Percentiles rank a stretch among this genome's conserved stretches.
phyloP scores from a whole-genome alignment of 257 asterid genomes.

The Solanum chmielewskii region DNA sequence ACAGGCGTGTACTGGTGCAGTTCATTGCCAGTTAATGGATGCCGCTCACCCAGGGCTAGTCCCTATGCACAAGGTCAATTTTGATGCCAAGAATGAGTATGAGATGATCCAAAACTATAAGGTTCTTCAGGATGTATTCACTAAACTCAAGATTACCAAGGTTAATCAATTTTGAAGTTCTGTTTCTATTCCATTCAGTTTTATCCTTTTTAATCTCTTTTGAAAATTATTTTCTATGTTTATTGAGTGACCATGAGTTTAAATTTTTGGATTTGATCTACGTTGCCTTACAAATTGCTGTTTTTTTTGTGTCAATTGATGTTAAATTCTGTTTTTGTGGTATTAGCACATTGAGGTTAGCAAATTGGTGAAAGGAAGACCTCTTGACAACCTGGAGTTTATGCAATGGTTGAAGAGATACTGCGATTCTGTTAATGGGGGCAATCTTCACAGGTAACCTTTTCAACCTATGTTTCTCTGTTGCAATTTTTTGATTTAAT shows the following conservation, averaged over 20 bases:
- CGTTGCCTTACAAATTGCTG: neutral
- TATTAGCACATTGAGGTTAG: conserved; percentile 80
- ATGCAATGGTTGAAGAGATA: conserved; percentile 98
- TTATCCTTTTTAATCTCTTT: neutral
- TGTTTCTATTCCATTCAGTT: neutral
- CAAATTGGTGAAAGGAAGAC: conserved; percentile 80
- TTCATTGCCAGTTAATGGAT: conserved; percentile 92
- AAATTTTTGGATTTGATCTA: neutral
- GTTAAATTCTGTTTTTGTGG: neutral
- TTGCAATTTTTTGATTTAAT: neutral
- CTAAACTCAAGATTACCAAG: conserved; percentile 76
- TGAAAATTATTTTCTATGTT: neutral
- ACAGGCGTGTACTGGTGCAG: conserved; percentile 84
- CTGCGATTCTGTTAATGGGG: conserved; percentile 59
- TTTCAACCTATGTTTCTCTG: neutral
- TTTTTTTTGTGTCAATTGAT: neutral
- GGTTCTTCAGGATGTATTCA: conserved; percentile 87
- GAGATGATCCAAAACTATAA: conserved; percentile 90
- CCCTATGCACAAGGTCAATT: conserved; percentile 91
- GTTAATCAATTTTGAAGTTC: conserved; percentile 7
- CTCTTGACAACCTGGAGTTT: conserved; percentile 82
- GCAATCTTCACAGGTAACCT: conserved; percentile 29
- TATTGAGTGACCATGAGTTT: neutral
- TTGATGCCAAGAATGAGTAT: conserved; percentile 77
- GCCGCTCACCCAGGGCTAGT: conserved; percentile 76